Evolutionary conservation across 129 eudicot genomes (phyloP).

Genomic region (Oenanthe sinensis): DNA sequence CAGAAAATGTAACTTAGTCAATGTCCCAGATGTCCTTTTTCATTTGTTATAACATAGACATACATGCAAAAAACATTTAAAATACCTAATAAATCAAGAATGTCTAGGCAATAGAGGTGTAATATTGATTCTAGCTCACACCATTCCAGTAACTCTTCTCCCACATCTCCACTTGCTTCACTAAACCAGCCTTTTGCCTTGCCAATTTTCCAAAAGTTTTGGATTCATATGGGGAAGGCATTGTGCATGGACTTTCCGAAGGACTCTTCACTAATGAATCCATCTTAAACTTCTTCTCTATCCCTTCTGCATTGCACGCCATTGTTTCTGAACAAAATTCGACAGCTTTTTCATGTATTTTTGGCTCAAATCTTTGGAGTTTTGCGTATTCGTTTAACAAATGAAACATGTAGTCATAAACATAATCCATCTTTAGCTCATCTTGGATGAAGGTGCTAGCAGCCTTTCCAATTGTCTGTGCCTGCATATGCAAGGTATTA

Average conservation of each 20-base stretch:
- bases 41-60: too few species aligned
- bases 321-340: slow-evolving; percentile 21
- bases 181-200: not conserved
- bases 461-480: slow-evolving; percentile 18
- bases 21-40: too few species aligned
- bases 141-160: slow-evolving; percentile 15
- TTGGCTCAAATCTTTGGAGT: slow-evolving; percentile 21
- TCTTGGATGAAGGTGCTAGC: slow-evolving; percentile 23
- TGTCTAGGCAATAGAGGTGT: too few species aligned
- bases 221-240: slow-evolving; percentile 19
- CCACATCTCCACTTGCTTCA: slow-evolving; percentile 18
- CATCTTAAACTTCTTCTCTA: slow-evolving; percentile 19
- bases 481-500: slow-evolving; percentile 11
- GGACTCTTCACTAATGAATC: slow-evolving; percentile 23
- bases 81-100: too few species aligned
- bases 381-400: slow-evolving; percentile 25
- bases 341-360: slow-evolving; percentile 11
- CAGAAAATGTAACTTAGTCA: too few species aligned
- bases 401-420: slow-evolving; percentile 32
- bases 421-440: slow-evolving; percentile 21
- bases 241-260: slow-evolving; percentile 15
- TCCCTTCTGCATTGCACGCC: slow-evolving; percentile 19
- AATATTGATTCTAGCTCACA: not conserved
- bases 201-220: not conserved
- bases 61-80: too few species aligned